Percentiles rank a stretch among this genome's conserved stretches.
Conservation (phyloP, 2,329 filamentous ascomycete genomes). For the Penicillium carneum region DNA sequence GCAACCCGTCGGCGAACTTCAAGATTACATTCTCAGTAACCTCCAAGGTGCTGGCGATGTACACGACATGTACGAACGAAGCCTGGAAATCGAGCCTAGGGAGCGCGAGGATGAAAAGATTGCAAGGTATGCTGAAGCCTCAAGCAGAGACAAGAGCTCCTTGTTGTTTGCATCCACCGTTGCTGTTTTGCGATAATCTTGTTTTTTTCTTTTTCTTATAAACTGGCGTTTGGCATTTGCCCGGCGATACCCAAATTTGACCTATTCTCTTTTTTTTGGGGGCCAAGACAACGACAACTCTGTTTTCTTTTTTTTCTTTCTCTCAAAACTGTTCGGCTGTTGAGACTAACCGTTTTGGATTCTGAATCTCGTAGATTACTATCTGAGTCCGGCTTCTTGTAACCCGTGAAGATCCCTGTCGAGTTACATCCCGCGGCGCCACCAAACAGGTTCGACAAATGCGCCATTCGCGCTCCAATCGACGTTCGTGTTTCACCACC, state of each 20-base stretch:
- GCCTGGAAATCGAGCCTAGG: slow-evolving; percentile 87
- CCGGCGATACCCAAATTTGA: slow-evolving; percentile 46
- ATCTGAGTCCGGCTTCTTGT: slow-evolving; percentile 59
- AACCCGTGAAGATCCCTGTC: slow-evolving; percentile 38
- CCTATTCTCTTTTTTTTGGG: slow-evolving; percentile 18
- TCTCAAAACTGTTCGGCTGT: slow-evolving; percentile 32
- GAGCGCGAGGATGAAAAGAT: slow-evolving; percentile 99
- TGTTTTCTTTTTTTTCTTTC: slow-evolving; percentile 19
- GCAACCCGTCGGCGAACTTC: slow-evolving; percentile 86
- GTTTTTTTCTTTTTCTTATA: slow-evolving; percentile 24
- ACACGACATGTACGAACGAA: slow-evolving; percentile 99
- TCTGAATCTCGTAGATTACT: slow-evolving; percentile 52
- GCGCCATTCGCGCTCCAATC: slow-evolving; percentile 19
- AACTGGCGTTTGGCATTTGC: slow-evolving; percentile 30
- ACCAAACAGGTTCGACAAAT: slow-evolving; percentile 26
- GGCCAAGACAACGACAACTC: slow-evolving; percentile 7
- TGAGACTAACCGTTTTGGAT: slow-evolving; percentile 45
- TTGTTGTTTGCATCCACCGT: slow-evolving; percentile 46
- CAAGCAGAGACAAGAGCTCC: slow-evolving; percentile 45
- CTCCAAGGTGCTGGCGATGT: slow-evolving; percentile 95
- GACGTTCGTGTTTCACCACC: slow-evolving; percentile 22
- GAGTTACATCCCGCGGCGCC: slow-evolving; percentile 30
- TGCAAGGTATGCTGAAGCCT: slow-evolving; percentile 75
- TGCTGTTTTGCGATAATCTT: slow-evolving; percentile 43
- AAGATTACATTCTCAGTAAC: slow-evolving; percentile 95